These are phyloP conservation scores for Sarcodon sp. DNA, from an alignment of 768 basidiomycete species.

Conservation along the genomic window DNA sequence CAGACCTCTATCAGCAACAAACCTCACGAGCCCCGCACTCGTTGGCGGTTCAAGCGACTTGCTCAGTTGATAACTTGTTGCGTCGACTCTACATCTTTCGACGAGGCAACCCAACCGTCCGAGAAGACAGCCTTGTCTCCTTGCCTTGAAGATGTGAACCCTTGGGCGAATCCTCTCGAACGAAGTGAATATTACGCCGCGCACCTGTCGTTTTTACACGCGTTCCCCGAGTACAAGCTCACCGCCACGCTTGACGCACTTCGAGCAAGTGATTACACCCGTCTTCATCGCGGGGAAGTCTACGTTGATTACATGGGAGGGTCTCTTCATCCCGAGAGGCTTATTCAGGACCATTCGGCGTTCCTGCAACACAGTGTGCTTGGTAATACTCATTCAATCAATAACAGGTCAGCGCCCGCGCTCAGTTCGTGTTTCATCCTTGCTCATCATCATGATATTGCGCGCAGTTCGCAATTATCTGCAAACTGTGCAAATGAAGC, in stretches of 20 bases:
- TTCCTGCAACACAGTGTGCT: conserved; percentile 57
- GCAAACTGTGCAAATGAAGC: conserved; percentile 56
- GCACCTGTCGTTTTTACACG: conserved; percentile 34
- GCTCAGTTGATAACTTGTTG: no score
- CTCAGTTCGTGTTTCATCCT: neutral
- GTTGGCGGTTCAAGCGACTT: no score
- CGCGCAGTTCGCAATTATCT: conserved; percentile 55
- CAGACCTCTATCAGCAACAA: no score
- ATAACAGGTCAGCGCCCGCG: conserved; percentile 45
- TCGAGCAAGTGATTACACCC: conserved; percentile 17
- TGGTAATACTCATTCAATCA: conserved; percentile 79
- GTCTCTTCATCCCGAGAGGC: conserved; percentile 66
- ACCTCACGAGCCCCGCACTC: no score
- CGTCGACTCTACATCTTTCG: no score
- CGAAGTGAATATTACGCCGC: conserved; percentile 10
- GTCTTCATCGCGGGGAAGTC: conserved; percentile 42
- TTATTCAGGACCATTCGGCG: conserved; percentile 55
- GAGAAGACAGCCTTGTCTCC: no score
- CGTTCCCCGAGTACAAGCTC: conserved; percentile 19
- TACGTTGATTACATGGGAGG: conserved; percentile 87
- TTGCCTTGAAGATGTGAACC: no score
- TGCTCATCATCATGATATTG: neutral
- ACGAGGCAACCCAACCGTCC: no score
- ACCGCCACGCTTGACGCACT: conserved; percentile 21
- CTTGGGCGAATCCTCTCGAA: no score